A percentile compares a stretch with the other conserved stretches of the same genome.
These are phyloP conservation scores for Themeda triandra DNA, from an alignment of 176 grass and related monocot species.

Conservation along the genomic window DNA sequence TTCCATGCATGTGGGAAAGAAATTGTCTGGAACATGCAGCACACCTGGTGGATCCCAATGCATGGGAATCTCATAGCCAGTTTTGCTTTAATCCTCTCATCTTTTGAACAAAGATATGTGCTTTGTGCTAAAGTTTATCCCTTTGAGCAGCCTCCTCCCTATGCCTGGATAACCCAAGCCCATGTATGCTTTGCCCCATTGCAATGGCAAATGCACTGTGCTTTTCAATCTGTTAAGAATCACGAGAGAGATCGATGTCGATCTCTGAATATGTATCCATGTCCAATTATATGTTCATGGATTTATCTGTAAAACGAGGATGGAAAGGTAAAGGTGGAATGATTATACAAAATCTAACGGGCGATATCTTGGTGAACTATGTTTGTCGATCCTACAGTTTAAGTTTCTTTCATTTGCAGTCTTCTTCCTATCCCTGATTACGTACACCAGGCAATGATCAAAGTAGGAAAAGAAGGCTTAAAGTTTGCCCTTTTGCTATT, in stretches of 20 bases:
- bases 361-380: constrained; percentile 31
- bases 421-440: constrained; percentile 33
- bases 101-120: constrained; percentile 55
- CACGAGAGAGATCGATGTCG: constrained; percentile 19
- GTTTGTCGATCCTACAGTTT: constrained; percentile 34
- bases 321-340: constrained; percentile 19
- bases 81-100: constrained; percentile 50
- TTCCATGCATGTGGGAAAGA: not conserved
- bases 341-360: constrained; percentile 29
- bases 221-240: constrained; percentile 43
- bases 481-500: constrained; percentile 44
- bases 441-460: constrained; percentile 53
- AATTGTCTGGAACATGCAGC: constrained; percentile 6
- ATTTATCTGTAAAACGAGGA: constrained; percentile 1
- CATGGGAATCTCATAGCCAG: constrained; percentile 51
- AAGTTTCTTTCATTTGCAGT: constrained; percentile 21
- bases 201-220: constrained; percentile 33
- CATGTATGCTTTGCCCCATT: constrained; percentile 34
- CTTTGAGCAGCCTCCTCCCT: constrained; percentile 40
- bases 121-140: constrained; percentile 46
- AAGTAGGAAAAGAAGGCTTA: constrained; percentile 44
- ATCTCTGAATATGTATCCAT: constrained; percentile 1
- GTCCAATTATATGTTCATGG: constrained; percentile 8
- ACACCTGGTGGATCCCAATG: constrained; percentile 52
- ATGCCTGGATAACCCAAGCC: constrained; percentile 38